phyloP scores from a whole-genome alignment of 2,329 filamentous ascomycete genomes.

The Metarhizium humberi region DNA sequence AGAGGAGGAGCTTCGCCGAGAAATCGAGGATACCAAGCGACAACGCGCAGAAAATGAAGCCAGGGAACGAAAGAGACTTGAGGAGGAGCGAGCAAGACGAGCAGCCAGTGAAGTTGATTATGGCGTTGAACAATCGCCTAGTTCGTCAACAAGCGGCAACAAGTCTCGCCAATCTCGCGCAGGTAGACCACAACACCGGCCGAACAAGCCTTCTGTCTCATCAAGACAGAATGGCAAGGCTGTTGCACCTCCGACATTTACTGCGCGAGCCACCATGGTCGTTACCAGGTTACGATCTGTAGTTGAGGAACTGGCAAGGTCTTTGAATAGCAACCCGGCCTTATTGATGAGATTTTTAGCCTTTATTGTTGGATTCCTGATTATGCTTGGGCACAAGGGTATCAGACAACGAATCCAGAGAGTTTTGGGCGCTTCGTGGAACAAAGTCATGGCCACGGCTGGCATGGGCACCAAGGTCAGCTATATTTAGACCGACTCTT shows the following conservation, averaged over 20 bases:
- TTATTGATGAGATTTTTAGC: constrained; percentile 56
- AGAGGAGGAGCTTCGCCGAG: constrained; percentile 46
- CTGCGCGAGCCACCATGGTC: constrained; percentile 41
- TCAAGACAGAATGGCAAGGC: constrained; percentile 20
- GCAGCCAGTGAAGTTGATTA: constrained; percentile 57
- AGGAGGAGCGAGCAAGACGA: constrained; percentile 42
- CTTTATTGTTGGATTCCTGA: constrained; percentile 69
- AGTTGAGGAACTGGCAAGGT: constrained; percentile 39
- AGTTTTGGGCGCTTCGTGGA: constrained; percentile 62
- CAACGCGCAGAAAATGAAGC: constrained; percentile 51
- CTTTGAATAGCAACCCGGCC: constrained; percentile 47
- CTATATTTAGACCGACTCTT: constrained; percentile 57
- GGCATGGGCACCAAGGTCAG: constrained; percentile 97
- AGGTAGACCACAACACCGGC: constrained; percentile 15
- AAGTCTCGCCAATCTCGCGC: constrained; percentile 19
- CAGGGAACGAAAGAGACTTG: constrained; percentile 39
- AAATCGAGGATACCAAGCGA: constrained; percentile 48
- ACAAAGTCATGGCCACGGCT: constrained; percentile 72
- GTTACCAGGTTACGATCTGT: constrained; percentile 41
- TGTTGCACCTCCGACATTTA: constrained; percentile 26
- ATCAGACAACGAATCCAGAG: constrained; percentile 66
- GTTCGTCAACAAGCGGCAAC: constrained; percentile 24
- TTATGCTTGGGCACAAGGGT: constrained; percentile 66
- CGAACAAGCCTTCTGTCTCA: constrained; percentile 13
- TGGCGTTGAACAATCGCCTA: constrained; percentile 49